Evolutionary conservation across 2,329 filamentous ascomycete genomes (phyloP).

Genomic region (Colletotrichum sp.): DNA sequence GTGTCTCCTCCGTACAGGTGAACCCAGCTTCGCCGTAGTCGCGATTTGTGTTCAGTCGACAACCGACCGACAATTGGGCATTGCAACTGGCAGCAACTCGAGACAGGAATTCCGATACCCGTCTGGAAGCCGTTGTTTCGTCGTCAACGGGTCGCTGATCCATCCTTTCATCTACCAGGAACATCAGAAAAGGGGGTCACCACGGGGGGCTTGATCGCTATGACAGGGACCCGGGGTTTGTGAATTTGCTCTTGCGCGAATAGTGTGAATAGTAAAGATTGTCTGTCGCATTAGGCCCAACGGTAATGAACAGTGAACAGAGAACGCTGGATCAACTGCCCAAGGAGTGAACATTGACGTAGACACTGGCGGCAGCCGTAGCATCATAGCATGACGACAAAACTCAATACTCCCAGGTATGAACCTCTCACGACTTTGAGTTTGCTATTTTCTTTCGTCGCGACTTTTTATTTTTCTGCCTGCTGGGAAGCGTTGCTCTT

Average conservation of each 20-base stretch:
- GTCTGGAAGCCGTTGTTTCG: constrained; percentile 13
- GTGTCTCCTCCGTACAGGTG: background rate
- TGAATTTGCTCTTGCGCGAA: background rate
- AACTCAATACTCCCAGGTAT: background rate
- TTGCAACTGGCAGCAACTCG: background rate
- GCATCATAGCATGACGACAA: background rate
- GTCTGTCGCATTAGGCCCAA: background rate
- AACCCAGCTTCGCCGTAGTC: background rate
- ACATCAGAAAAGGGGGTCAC: constrained; percentile 5
- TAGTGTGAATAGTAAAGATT: background rate
- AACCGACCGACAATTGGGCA: background rate
- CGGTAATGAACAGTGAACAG: background rate
- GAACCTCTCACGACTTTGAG: background rate
- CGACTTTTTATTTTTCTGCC: background rate
- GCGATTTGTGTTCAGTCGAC: background rate
- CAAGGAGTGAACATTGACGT: background rate
- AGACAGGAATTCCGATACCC: constrained; percentile 7
- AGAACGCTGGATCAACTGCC: background rate
- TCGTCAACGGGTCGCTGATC: constrained; percentile 11
- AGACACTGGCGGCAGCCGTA: background rate
- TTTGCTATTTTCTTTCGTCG: background rate
- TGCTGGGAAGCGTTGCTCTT: background rate
- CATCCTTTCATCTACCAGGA: constrained; percentile 15
- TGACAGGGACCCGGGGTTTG: constrained; percentile 1
- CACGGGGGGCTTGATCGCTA: constrained; percentile 4